Base-by-base conservation (phyloP, 345 rosid genomes). In the Populus pruinosa region DNA sequence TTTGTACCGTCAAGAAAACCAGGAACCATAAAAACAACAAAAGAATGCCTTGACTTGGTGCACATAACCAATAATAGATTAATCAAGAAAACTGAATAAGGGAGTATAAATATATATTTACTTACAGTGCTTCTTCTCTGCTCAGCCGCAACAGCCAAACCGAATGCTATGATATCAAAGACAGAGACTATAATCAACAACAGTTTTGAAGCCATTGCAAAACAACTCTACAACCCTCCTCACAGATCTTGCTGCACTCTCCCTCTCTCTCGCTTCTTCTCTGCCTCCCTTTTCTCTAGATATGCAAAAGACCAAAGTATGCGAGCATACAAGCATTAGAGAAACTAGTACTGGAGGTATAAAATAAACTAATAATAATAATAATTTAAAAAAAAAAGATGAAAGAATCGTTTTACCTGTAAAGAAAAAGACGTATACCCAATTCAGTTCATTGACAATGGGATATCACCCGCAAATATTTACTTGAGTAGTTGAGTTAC, bases 71-170 rank as follows among this genome's bases (percentile, higher is more conserved):
- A 2, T 65, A n/a, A 5, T 65, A 25, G 59, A 21, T 55, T 55
- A 55, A 55, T 11, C 63, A 59, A 62, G 61, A 10, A 56, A 27
- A 16, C 41, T 36, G 38, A 47, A 62, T 14, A 61, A 69, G 18
- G 39, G 36, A 69, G 55, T 11, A 50, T 35, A 36, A 17, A 25
- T 12, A 61, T 21, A 53, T 17, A 17, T 7, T 44, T 27, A 83
- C 97, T 92, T 67, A 95, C 99, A 68, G 90, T 91, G 87, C 94
- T 95, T 87, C 98, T 88, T 78, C 98, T 91, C 84, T 92, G 99
- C 87, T 95, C 99, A 71, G 98, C 98, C 55, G 96, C 99, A 67
- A 92, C 88, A 77, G 98, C 98, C 73, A 95, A 84, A n/a, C 91
- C 92, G 65, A 95, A 93, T 75, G 99, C 99, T 83, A 95, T 85